These are phyloP conservation scores for Raphanus hybrid DNA, from an alignment of 441 rosid genomes.

Conservation along the genomic window DNA sequence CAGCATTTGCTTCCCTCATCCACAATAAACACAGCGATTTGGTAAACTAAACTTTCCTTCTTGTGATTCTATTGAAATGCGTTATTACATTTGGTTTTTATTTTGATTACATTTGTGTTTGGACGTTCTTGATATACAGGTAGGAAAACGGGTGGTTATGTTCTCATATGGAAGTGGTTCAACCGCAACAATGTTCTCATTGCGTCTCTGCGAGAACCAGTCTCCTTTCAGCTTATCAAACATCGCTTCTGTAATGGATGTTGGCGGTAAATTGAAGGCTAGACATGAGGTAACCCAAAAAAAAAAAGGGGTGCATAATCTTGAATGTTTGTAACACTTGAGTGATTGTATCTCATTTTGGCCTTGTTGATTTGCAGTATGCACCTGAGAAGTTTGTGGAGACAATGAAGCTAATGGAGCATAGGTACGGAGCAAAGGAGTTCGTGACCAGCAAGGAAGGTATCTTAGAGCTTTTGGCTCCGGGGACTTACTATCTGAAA, in stretches of 20 bases:
- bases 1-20: conserved; percentile 92
- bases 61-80: conserved; percentile 14
- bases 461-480: conserved; percentile 65
- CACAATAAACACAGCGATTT: conserved; percentile 72
- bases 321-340: conserved; percentile 3
- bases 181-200: conserved; percentile 88
- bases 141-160: conserved; percentile 78
- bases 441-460: conserved; percentile 88
- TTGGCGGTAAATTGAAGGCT: conserved; percentile 72
- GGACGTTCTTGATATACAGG: conserved; percentile 45
- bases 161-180: conserved; percentile 98
- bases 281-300: conserved; percentile 74
- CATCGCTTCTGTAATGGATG: conserved; percentile 76
- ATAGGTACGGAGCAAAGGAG: conserved; percentile 92
- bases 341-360: background rate
- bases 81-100: no score
- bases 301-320: background rate
- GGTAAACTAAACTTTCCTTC: conserved; percentile 52
- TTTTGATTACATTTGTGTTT: conserved; percentile 8
- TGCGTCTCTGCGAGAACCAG: conserved; percentile 64
- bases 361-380: conserved; percentile 54
- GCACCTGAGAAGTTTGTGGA: conserved; percentile 85
- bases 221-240: conserved; percentile 80
- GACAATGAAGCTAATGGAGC: conserved; percentile 93
- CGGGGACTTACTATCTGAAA: conserved; percentile 89